Evolutionary conservation across 2,329 filamentous ascomycete species (phyloP).

Genomic region (Trichoderma lentiforme): DNA sequence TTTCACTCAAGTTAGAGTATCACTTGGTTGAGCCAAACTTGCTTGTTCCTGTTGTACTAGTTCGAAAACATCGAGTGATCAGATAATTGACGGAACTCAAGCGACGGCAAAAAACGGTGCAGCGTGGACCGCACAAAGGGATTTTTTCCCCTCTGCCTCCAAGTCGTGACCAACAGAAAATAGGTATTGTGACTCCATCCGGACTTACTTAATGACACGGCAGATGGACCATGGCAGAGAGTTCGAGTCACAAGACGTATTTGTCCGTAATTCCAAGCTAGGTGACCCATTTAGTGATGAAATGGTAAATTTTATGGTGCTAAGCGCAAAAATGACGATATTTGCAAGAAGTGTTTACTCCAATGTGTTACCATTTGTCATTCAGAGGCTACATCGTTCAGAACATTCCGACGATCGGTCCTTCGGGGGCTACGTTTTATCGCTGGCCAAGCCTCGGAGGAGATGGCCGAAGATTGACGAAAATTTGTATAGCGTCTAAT

Average conservation of each 20-base stretch:
- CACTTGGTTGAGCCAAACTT: background rate
- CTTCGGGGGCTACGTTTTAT: background rate
- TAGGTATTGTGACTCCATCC: background rate
- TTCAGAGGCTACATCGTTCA: background rate
- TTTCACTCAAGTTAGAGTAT: background rate
- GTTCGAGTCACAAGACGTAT: background rate
- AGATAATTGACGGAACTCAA: background rate
- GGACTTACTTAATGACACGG: background rate
- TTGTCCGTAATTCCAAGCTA: background rate
- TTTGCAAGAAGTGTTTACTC: background rate
- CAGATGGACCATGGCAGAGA: background rate
- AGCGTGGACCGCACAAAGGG: background rate
- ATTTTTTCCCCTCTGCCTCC: background rate
- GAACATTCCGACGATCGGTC: background rate
- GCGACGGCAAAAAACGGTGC: background rate
- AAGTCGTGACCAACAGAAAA: background rate
- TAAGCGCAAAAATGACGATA: background rate
- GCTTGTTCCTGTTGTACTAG: background rate
- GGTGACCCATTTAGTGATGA: background rate
- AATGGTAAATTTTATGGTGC: background rate
- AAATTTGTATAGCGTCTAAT: background rate
- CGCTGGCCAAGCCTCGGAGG: background rate
- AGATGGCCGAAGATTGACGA: background rate
- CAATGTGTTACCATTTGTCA: background rate
- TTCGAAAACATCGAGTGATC: background rate